Percentiles rank a stretch among this genome's conserved stretches.
Evolutionary conservation across 163 green algal genomes (phyloP).

Genomic region (Scenedesmus sp.): DNA sequence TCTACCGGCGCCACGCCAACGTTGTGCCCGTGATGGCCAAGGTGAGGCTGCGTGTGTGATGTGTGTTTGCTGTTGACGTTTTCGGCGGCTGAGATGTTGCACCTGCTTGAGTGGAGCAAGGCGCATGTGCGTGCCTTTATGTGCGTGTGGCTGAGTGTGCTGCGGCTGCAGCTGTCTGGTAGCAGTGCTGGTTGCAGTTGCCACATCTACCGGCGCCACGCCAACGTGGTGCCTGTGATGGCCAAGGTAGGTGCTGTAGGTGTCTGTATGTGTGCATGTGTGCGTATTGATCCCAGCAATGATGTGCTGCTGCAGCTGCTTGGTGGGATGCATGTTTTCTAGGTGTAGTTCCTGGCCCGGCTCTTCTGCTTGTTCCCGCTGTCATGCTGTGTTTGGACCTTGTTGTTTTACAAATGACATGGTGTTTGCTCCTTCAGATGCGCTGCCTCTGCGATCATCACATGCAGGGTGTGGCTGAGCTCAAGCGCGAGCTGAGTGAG

Average conservation of each 20-base stretch:
- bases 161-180: no score
- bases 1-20: slow-evolving; percentile 76
- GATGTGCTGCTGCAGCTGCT: not conserved
- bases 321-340: no score
- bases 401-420: no score
- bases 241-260: slow-evolving; percentile 52
- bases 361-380: no score
- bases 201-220: slow-evolving; percentile 59
- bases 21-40: slow-evolving; percentile 94
- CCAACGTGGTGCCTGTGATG: slow-evolving; percentile 96
- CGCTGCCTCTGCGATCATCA: no score
- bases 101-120: no score
- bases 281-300: not conserved
- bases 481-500: slow-evolving; percentile 72
- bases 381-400: no score
- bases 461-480: slow-evolving; percentile 75
- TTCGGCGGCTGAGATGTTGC: not conserved
- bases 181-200: not conserved
- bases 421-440: no score
- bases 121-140: no score
- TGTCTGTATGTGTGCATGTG: not conserved
- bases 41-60: slow-evolving; percentile 37
- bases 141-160: no score
- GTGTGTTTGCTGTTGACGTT: no score
- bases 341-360: no score